Conservation (phyloP, 2,329 filamentous ascomycete species). For the Microascus cirrosus region DNA sequence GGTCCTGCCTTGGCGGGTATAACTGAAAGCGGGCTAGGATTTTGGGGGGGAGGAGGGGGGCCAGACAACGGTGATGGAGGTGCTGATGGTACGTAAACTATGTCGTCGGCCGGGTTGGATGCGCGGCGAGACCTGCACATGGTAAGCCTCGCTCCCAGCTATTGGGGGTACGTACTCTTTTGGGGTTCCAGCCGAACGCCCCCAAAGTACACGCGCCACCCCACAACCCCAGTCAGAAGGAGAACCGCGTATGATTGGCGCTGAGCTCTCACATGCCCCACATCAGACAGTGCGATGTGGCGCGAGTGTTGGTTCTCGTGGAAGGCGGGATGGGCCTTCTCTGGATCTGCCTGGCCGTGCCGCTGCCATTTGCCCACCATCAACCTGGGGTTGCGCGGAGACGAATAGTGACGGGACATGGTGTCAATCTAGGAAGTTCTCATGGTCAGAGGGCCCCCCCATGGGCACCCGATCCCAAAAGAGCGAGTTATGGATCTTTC, state of each 20-base stretch:
- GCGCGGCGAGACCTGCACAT: neutral
- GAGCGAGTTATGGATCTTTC: too few relatives aligned
- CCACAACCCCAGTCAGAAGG: neutral
- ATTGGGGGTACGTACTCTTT: neutral
- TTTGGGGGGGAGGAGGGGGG: neutral
- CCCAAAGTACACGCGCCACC: conserved; percentile 1
- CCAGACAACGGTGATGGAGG: neutral
- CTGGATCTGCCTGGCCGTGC: too few relatives aligned
- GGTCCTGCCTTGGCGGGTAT: neutral
- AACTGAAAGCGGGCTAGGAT: neutral
- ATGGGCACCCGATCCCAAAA: too few relatives aligned
- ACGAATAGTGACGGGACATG: neutral
- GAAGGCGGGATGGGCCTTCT: neutral
- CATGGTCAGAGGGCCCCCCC: too few relatives aligned
- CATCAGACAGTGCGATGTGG: neutral
- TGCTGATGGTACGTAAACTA: neutral
- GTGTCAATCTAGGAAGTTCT: too few relatives aligned
- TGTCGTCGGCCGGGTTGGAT: neutral
- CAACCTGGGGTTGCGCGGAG: neutral
- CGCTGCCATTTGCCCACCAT: neutral
- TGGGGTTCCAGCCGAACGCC: neutral
- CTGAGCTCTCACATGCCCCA: neutral
- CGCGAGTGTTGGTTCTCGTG: neutral
- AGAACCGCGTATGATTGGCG: conserved; percentile 2
- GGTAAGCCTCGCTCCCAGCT: neutral